These are phyloP conservation scores for Diaporthe batatas DNA, from an alignment of 2,329 filamentous ascomycete genomes.

Conservation along the genomic window DNA sequence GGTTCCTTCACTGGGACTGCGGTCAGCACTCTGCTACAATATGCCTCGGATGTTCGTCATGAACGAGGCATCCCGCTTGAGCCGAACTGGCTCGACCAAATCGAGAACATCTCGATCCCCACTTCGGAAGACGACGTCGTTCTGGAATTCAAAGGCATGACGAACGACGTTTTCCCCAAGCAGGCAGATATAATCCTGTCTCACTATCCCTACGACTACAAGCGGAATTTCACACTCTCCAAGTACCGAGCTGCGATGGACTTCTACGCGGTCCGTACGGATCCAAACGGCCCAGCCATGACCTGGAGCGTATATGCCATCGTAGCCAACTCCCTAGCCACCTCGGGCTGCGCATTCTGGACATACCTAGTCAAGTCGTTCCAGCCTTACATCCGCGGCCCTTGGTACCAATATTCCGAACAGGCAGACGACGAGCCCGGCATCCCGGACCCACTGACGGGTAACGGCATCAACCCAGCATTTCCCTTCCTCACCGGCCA, in stretches of 20 bases:
- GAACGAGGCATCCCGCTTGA: constrained; percentile 35
- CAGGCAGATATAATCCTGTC: constrained; percentile 78
- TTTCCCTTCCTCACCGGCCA: constrained; percentile 80
- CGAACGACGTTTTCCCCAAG: constrained; percentile 74
- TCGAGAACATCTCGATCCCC: constrained; percentile 42
- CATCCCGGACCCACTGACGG: constrained; percentile 61
- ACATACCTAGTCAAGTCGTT: constrained; percentile 75
- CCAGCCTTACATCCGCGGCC: constrained; percentile 73
- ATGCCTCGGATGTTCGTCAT: constrained; percentile 33
- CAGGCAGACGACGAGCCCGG: constrained; percentile 72
- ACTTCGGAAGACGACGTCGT: constrained; percentile 60
- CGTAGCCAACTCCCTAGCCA: constrained; percentile 74
- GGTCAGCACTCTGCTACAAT: constrained; percentile 36
- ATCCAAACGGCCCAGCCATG: constrained; percentile 77
- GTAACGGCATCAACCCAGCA: constrained; percentile 71
- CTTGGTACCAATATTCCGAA: constrained; percentile 80
- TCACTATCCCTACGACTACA: constrained; percentile 74
- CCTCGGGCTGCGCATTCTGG: constrained; percentile 76
- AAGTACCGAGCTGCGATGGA: constrained; percentile 50
- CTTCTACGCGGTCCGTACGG: constrained; percentile 50
- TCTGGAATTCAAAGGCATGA: constrained; percentile 76
- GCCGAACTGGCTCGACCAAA: constrained; percentile 34
- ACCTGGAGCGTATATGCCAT: constrained; percentile 79
- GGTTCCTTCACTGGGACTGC: constrained; percentile 38
- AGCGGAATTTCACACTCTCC: constrained; percentile 49